These are phyloP conservation scores for Cladosporium sphaerospermum DNA, from an alignment of 2,329 filamentous ascomycete species.

Conservation along the genomic window DNA sequence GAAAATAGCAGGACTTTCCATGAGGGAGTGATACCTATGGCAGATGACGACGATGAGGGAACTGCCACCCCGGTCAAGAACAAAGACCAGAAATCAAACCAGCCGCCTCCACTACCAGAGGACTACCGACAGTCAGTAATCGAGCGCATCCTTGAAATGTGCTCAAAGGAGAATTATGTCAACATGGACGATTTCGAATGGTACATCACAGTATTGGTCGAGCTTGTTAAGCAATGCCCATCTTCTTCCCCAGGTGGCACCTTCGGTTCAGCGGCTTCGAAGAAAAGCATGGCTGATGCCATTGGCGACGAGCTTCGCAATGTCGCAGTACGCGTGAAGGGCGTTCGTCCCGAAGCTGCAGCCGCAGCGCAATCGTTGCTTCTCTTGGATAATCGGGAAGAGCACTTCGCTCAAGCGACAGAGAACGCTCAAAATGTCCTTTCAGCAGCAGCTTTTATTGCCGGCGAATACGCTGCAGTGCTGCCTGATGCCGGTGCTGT, in stretches of 20 bases:
- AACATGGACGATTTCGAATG: constrained; percentile 90
- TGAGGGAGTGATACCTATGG: constrained; percentile 41
- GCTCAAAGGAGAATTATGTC: constrained; percentile 78
- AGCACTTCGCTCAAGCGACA: constrained; percentile 48
- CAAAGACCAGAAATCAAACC: constrained; percentile 42
- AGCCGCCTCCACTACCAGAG: constrained; percentile 63
- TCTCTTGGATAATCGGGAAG: constrained; percentile 53
- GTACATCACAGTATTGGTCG: constrained; percentile 87
- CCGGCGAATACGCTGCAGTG: constrained; percentile 78
- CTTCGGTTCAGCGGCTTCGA: constrained; percentile 12
- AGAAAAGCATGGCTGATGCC: constrained; percentile 26
- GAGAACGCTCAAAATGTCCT: constrained; percentile 58
- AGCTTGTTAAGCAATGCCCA: constrained; percentile 67
- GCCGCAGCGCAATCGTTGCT: constrained; percentile 73
- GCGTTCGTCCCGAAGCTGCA: constrained; percentile 72
- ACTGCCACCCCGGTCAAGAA: constrained; percentile 50
- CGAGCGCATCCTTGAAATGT: constrained; percentile 77
- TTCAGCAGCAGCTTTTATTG: constrained; percentile 72
- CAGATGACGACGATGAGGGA: constrained; percentile 53
- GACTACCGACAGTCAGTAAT: constrained; percentile 84
- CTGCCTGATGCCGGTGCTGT: constrained; percentile 65
- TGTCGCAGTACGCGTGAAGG: constrained; percentile 84
- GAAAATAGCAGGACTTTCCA: constrained; percentile 42
- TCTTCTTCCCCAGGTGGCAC: constrained; percentile 32
- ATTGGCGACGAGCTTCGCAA: constrained; percentile 86